These are phyloP conservation scores for Adansonia rubrostipa DNA, from an alignment of 441 rosid genomes.

Conservation along the genomic window DNA sequence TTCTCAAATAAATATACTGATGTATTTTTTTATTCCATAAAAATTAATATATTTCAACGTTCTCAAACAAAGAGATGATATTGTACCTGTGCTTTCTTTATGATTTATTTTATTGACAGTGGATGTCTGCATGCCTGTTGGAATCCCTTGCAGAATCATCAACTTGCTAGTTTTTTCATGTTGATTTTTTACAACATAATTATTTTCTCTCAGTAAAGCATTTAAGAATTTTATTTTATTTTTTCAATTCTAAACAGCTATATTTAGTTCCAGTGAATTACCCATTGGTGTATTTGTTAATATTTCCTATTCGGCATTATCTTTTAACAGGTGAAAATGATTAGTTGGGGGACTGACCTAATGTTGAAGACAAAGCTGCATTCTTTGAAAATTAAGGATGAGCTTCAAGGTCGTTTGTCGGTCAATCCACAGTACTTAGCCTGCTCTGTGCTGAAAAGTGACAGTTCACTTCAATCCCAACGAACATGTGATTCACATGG, in stretches of 20 bases:
- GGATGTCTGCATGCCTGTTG: constrained; percentile 6
- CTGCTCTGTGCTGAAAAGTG: constrained; percentile 77
- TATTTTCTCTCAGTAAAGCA: not conserved
- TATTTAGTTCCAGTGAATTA: not conserved
- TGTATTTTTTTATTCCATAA: not conserved
- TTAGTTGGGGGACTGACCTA: constrained; percentile 73
- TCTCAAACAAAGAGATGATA: constrained; percentile 10
- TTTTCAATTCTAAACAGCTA: not conserved
- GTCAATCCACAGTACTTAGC: constrained; percentile 73
- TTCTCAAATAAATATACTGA: constrained; percentile 6
- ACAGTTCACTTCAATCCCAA: constrained; percentile 48
- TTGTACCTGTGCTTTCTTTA: not conserved
- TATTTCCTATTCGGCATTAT: constrained; percentile 27
- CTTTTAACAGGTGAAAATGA: constrained; percentile 72
- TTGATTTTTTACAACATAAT: not conserved
- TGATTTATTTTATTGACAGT: constrained; percentile 4
- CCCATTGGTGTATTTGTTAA: constrained; percentile 18
- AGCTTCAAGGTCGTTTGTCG: constrained; percentile 74
- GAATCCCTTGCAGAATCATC: not conserved
- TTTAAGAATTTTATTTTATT: constrained; percentile 7
- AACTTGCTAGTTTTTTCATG: constrained; percentile 8
- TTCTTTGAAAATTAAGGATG: constrained; percentile 90
- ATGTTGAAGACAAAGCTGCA: constrained; percentile 87
- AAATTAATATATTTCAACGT: not conserved
- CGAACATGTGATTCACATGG: constrained; percentile 43